Base-by-base conservation (phyloP, 2,329 filamentous ascomycete genomes). In the Alternaria triticimaculans region DNA sequence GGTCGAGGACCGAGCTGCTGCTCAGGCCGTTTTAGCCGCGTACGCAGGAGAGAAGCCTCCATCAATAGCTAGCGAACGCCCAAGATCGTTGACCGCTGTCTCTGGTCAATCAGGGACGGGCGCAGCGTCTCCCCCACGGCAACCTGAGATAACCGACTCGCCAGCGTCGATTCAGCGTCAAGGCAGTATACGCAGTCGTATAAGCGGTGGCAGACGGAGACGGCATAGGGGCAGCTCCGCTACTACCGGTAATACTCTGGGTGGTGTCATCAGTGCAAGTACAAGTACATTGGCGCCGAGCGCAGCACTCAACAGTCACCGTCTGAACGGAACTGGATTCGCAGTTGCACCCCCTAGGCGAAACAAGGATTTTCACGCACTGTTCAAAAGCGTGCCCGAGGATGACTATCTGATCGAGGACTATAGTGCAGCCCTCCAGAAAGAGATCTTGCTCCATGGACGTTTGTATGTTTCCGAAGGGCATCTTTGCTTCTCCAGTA, bases 331-430 rank as follows among this genome's bases (percentile, higher is more conserved):
- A 0, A 97, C 95, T 5, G 96, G 96, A 0, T 99, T 99, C 78
- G 95, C 96, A 54, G 94, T 98, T 68, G 96, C 96, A 53, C 96
- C 92, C 78, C 97, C 96, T 80, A 97, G 96, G 82, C 89, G 96
- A 60, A 99, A 99, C 81, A 89, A 93, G 53, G 96, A 98, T 76
- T 99, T 98, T 74, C 96, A 99, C 79, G 88, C 87, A 63, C 83
- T 97, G 3, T 99, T 99, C 84, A 92, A 96, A 80, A 98, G 94
- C 77, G 96, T 99, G 1, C 96, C 96, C 1, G 95, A 98, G 70
- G 96, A 99, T 74, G 96, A 99, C 80, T 97, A 97, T 76, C 86
- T 99, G 25, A 98, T 99, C 69, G 96, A 99, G 77, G 96, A 99
- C 79, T 99, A 98, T 80, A 97, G 96, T 79, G 97, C 96, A 78